These are phyloP conservation scores for Sarocladium brachiariae DNA, from an alignment of 2,329 filamentous ascomycete species.

Conservation along the genomic window DNA sequence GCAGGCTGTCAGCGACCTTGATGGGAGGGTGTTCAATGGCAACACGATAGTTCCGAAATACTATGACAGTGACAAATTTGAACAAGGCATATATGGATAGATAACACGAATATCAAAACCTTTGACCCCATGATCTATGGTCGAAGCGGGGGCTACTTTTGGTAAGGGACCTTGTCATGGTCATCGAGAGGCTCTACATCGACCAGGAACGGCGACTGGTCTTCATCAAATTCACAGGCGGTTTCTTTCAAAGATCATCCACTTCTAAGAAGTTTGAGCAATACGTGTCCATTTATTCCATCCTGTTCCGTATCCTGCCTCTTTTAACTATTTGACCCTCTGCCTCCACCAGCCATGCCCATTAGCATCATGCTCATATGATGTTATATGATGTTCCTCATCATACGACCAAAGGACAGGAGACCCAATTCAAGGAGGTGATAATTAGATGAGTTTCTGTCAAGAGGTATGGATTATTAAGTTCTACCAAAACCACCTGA, in stretches of 20 bases:
- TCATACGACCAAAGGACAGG: too few species aligned
- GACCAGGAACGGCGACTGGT: constrained; percentile 60
- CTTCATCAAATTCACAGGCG: constrained; percentile 92
- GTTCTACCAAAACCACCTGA: constrained; percentile 25
- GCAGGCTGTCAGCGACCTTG: constrained; percentile 81
- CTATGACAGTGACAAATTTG: constrained; percentile 78
- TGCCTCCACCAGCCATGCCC: too few species aligned
- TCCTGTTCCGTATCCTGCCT: constrained; percentile 1
- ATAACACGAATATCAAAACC: too few species aligned
- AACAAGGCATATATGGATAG: constrained; percentile 49
- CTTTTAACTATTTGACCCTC: too few species aligned
- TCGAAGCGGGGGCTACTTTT: too few species aligned
- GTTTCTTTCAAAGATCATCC: too few species aligned
- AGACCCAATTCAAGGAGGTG: not conserved
- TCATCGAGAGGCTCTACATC: constrained; percentile 73
- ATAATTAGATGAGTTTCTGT: constrained; percentile 9
- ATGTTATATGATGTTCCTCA: too few species aligned
- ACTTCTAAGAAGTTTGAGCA: too few species aligned
- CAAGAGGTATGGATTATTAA: constrained; percentile 36
- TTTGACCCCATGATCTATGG: too few species aligned
- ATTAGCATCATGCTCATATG: too few species aligned
- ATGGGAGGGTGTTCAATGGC: constrained; percentile 82
- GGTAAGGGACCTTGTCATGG: too few species aligned
- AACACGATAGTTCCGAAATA: constrained; percentile 78
- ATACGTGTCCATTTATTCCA: not conserved